Base-by-base conservation (phyloP, 148 eudicot species). In the Diospyros lotus region DNA sequence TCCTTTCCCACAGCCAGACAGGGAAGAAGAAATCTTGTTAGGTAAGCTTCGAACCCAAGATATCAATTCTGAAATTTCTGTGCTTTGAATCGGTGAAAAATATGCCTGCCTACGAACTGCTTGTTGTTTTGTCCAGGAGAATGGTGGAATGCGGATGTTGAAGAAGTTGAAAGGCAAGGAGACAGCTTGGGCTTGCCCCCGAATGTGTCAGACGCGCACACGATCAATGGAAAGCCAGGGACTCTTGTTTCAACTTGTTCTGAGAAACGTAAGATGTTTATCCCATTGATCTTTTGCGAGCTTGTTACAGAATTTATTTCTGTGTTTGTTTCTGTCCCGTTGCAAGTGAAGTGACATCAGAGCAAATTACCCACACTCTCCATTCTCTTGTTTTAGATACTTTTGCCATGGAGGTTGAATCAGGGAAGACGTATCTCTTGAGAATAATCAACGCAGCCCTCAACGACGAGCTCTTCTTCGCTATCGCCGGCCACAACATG, bases 151-250 rank as follows among this genome's bases (percentile, higher is more conserved):
- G 58, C 58, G 28, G 82, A 80, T 65, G 82, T 80, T 56, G 82
- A 80, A 75, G 75, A 62, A 43, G 62, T 80, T 3, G 82, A 10
- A 1, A 80, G 64, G 44, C 72, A 80, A 75, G 82, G 78, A 4
- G 71, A 56, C 69, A 40, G 18, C 3, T 40, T 70, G 44, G 82
- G 82, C 9, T 75, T 75, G 72, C 82, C 82, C 15, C 78, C 82
- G 15, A 75, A 70, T 8, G 70, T 64, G 60, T 80, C 82, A 0
- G 82, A 80, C 42, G 82, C 85, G 5, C 85, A 82, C 46, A 82
- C 85, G 11, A 79, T 82, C 48, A 82, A 82, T 46, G 85, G 86
- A 44, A 80, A 80, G 67, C 79, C 82, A 8, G 82, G 82, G 12
- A 79, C 79, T 40, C 78, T 28, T 80, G 12, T 80, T 80, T 69